These are phyloP conservation scores for Mycena sp. DNA, from an alignment of 1,284 basidiomycete genomes.

Conservation along the genomic window DNA sequence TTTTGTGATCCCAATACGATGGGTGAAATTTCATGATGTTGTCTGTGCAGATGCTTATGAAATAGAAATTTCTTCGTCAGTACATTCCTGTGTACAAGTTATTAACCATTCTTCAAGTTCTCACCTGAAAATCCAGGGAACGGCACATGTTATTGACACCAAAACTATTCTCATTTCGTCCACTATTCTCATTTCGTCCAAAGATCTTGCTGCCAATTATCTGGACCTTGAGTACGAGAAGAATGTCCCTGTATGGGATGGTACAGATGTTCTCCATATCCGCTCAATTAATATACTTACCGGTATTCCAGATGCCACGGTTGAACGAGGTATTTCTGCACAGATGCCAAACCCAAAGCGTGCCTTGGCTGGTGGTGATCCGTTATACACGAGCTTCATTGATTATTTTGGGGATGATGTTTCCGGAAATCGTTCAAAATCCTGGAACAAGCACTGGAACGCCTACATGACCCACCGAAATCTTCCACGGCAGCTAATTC, in stretches of 20 bases:
- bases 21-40: background rate
- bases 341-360: background rate
- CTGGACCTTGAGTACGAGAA: background rate
- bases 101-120: too few relatives aligned
- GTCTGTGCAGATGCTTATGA: conserved; percentile 2
- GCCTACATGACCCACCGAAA: conserved; percentile 26
- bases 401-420: background rate
- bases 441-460: conserved; percentile 38
- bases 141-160: too few relatives aligned
- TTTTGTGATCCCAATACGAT: conserved; percentile 34
- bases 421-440: too few relatives aligned
- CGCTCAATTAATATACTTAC: too few relatives aligned
- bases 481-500: conserved; percentile 35
- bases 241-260: background rate
- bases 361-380: background rate
- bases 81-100: too few relatives aligned
- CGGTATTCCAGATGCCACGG: background rate
- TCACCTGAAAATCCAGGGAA: too few relatives aligned
- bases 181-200: too few relatives aligned
- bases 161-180: too few relatives aligned
- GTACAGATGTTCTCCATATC: background rate
- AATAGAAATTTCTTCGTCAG: too few relatives aligned
- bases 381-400: conserved; percentile 2
- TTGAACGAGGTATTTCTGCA: background rate
- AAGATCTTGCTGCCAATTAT: background rate